Conservation (phyloP, 129 eudicot species). For the Calendula officinalis region DNA sequence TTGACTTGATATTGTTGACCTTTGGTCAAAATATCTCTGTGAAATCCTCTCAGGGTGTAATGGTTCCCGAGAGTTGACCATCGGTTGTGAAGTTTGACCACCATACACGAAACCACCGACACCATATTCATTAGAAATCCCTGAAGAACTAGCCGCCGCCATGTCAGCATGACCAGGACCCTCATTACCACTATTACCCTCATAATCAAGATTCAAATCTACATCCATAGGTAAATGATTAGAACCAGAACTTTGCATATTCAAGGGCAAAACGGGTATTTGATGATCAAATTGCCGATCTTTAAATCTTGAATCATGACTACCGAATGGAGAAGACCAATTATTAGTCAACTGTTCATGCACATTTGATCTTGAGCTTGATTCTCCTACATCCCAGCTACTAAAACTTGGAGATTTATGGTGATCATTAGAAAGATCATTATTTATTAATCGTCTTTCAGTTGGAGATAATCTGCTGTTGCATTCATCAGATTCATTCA, state of each 20-base stretch:
- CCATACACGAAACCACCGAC: conserved; percentile 38
- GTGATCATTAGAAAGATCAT: conserved; percentile 40
- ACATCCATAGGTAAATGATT: conserved; percentile 27
- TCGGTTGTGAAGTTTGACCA: conserved; percentile 34
- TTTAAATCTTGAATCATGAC: conserved; percentile 33
- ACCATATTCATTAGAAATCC: conserved; percentile 37
- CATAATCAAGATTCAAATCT: conserved; percentile 38
- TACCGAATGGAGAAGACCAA: conserved; percentile 32
- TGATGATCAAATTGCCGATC: conserved; percentile 36
- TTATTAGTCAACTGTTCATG: conserved; percentile 33
- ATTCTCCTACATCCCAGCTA: conserved; percentile 69
- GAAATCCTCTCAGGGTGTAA: conserved; percentile 36
- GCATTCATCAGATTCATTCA: conserved; percentile 45
- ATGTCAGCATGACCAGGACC: conserved; percentile 22
- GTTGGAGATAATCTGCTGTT: conserved; percentile 49
- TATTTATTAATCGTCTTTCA: conserved; percentile 51
- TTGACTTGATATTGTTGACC: conserved; percentile 27
- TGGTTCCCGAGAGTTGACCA: conserved; percentile 25
- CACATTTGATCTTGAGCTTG: conserved; percentile 56
- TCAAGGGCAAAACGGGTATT: conserved; percentile 25
- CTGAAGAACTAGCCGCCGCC: conserved; percentile 32
- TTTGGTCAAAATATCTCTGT: conserved; percentile 31
- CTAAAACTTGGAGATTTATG: conserved; percentile 39
- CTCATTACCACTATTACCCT: conserved; percentile 27
- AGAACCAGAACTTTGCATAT: conserved; percentile 32